Conservation (phyloP, 805 yeast species). For the Candida verbasci region DNA sequence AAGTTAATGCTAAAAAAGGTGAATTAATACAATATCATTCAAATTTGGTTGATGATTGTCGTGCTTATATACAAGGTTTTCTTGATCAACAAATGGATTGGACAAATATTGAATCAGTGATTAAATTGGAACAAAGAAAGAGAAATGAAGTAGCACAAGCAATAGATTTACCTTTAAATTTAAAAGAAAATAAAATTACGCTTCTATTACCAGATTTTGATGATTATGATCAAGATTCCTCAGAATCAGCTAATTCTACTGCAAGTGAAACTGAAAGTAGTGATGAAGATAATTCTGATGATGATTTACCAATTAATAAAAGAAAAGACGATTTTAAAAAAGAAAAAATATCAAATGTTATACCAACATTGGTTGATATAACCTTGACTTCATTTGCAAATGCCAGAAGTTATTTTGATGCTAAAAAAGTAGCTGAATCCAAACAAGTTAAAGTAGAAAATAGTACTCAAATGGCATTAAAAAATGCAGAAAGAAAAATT, state of each 20-base stretch:
- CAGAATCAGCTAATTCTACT: conserved; percentile 31
- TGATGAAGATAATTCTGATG: conserved; percentile 26
- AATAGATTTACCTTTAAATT: conserved; percentile 64
- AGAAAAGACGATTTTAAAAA: conserved; percentile 7
- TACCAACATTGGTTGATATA: conserved; percentile 62
- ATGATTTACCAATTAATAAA: conserved; percentile 10
- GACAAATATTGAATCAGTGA: conserved; percentile 77
- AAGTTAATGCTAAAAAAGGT: conserved; percentile 63
- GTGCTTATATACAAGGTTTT: conserved; percentile 57
- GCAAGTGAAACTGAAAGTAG: conserved; percentile 34
- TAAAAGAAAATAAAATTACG: conserved; percentile 63
- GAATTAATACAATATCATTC: conserved; percentile 67
- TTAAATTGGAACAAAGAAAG: conserved; percentile 62
- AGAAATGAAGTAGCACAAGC: conserved; percentile 52
- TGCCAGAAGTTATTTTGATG: conserved; percentile 75
- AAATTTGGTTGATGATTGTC: conserved; percentile 67
- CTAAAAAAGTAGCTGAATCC: conserved; percentile 67
- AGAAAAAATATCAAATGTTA: conserved; percentile 7
- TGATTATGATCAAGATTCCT: conserved; percentile 11
- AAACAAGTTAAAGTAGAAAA: conserved; percentile 79
- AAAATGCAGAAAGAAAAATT: conserved; percentile 77
- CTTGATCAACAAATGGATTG: conserved; percentile 89
- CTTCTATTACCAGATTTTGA: conserved; percentile 45
- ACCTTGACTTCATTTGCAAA: conserved; percentile 80
- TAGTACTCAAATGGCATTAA: conserved; percentile 72